phyloP scores from a whole-genome alignment of 73 alveolate species.

The Paramecium tetraurelia region DNA sequence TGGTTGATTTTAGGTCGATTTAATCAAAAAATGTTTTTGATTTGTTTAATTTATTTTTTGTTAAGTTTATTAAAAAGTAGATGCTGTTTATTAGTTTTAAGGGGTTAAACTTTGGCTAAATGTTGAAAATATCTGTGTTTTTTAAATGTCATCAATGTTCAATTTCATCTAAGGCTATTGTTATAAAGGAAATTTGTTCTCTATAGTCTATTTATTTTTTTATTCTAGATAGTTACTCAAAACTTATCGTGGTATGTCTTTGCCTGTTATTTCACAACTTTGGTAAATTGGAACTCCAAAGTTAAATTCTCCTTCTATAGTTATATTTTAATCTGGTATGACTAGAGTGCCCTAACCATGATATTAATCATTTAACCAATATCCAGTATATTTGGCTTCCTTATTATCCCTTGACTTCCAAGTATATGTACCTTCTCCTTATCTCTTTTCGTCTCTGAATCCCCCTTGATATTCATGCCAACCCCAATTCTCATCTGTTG shows the following conservation, averaged over 20 bases:
- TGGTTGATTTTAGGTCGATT: background rate
- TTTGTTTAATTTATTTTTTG: background rate
- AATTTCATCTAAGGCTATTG: background rate
- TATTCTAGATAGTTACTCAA: no score
- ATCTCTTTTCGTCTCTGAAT: background rate
- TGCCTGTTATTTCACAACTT: background rate
- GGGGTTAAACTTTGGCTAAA: no score
- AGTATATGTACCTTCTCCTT: background rate
- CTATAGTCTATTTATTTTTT: no score
- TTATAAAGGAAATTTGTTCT: background rate
- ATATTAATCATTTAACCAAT: background rate
- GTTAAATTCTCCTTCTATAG: background rate
- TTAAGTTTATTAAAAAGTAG: no score
- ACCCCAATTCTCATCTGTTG: background rate
- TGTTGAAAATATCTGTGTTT: no score
- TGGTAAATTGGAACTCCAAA: background rate
- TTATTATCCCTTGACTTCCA: background rate
- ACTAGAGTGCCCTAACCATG: background rate
- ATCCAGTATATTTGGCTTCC: background rate
- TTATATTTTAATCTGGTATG: background rate
- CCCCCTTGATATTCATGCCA: background rate
- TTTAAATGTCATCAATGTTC: no score
- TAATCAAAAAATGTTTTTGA: background rate
- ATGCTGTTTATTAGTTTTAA: no score
- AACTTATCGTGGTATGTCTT: background rate